Conservation (phyloP, 1,139 yeast species). For the Protomyces lactucae-debilis region DNA sequence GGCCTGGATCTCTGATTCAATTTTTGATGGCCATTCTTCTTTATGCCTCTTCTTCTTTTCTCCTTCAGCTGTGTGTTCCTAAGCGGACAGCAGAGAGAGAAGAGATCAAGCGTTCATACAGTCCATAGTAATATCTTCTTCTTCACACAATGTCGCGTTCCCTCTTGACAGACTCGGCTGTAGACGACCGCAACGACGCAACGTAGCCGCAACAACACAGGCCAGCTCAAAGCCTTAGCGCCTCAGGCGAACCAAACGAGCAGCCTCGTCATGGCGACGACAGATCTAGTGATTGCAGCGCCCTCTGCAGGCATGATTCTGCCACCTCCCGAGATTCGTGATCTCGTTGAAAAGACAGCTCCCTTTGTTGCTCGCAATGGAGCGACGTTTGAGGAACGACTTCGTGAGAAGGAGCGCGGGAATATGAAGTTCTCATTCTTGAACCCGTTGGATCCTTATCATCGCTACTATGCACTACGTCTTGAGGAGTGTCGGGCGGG, state of each 20-base stretch:
- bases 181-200: neutral
- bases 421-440: constrained; percentile 63
- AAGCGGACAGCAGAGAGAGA: neutral
- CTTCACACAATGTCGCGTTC: neutral
- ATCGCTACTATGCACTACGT: constrained; percentile 53
- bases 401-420: constrained; percentile 46
- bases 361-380: constrained; percentile 70
- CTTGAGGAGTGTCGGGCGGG: constrained; percentile 35
- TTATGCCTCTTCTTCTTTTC: neutral
- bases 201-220: neutral
- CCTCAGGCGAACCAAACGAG: neutral
- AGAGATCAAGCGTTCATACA: neutral
- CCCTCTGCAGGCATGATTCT: constrained; percentile 41
- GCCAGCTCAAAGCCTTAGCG: neutral
- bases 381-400: constrained; percentile 53
- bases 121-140: neutral
- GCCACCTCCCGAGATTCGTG: constrained; percentile 57
- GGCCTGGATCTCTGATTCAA: constrained; percentile 24
- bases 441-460: constrained; percentile 50
- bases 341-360: constrained; percentile 66
- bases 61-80: neutral
- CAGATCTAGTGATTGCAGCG: neutral
- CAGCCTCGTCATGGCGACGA: neutral
- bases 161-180: no score
- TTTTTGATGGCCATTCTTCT: constrained; percentile 5